These are phyloP conservation scores for Pleurotus eryngii DNA, from an alignment of 768 basidiomycete genomes.

Conservation along the genomic window DNA sequence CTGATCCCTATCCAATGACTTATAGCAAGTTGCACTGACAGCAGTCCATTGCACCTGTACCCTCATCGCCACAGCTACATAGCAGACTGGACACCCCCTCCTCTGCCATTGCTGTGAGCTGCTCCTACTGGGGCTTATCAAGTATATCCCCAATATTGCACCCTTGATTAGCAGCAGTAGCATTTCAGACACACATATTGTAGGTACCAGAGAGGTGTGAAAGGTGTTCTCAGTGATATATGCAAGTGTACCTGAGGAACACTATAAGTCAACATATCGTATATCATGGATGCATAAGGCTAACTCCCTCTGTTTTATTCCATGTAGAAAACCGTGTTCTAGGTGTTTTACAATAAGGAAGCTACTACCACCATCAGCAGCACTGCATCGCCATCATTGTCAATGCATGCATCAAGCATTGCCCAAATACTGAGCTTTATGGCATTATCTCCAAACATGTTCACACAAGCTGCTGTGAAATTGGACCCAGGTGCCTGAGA, in stretches of 20 bases:
- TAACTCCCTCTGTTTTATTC: too few relatives aligned
- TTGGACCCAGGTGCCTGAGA: slow-evolving; percentile 58
- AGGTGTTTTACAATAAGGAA: slow-evolving; percentile 50
- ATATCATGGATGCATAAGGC: too few relatives aligned
- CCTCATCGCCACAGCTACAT: slow-evolving; percentile 64
- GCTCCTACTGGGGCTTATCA: slow-evolving; percentile 79
- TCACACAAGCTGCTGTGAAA: slow-evolving; percentile 79
- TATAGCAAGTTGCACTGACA: slow-evolving; percentile 51
- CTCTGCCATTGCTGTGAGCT: slow-evolving; percentile 70
- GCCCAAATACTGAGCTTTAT: slow-evolving; percentile 72
- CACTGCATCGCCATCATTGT: slow-evolving; percentile 28
- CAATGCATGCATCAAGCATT: slow-evolving; percentile 55
- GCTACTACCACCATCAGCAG: too few relatives aligned
- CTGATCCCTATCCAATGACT: too few relatives aligned
- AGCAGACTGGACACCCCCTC: slow-evolving; percentile 48
- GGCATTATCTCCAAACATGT: slow-evolving; percentile 63
- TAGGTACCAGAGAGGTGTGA: slow-evolving; percentile 75
- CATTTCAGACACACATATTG: slow-evolving; percentile 51
- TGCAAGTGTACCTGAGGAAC: slow-evolving; percentile 46
- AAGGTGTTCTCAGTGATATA: slow-evolving; percentile 74
- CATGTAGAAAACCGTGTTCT: slow-evolving; percentile 60
- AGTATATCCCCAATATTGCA: slow-evolving; percentile 69
- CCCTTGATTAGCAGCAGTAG: slow-evolving; percentile 39
- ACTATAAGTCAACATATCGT: too few relatives aligned
- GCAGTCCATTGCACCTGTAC: slow-evolving; percentile 91